Percentiles rank a stretch among this genome's conserved stretches.
Conservation (phyloP, 164 flowering plant species). For the Chloranthus sessilifolius region DNA sequence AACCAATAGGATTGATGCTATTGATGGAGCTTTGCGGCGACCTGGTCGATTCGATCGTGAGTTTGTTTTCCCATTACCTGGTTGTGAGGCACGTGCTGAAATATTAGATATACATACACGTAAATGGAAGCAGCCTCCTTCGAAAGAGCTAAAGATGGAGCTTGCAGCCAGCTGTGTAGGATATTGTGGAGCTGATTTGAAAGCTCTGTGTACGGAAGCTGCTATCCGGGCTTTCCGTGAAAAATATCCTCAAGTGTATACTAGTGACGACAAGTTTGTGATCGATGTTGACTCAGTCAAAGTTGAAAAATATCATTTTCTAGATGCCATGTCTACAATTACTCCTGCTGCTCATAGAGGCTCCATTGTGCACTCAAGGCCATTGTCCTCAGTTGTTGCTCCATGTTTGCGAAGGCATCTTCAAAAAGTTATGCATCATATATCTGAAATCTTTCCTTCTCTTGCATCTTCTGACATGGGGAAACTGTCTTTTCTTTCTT, state of each 20-base stretch:
- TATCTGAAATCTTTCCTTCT: conserved; percentile 74
- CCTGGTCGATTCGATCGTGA: conserved; percentile 99
- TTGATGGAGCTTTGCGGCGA: conserved; percentile 98
- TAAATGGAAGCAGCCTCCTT: conserved; percentile 94
- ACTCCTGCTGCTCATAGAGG: conserved; percentile 99
- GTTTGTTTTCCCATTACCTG: conserved; percentile 94
- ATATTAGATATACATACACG: conserved; percentile 95
- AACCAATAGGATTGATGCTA: conserved; percentile 97
- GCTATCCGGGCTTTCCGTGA: conserved; percentile 99
- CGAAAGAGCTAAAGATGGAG: conserved; percentile 71
- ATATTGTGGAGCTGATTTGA: conserved; percentile 97
- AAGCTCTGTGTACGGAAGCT: conserved; percentile 97
- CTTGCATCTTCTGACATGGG: conserved; percentile 44
- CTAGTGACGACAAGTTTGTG: conserved; percentile 94
- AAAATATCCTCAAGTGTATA: conserved; percentile 97
- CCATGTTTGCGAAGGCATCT: conserved; percentile 83
- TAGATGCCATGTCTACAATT: conserved; percentile 93
- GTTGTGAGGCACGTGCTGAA: conserved; percentile 96
- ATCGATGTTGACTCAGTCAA: conserved; percentile 90
- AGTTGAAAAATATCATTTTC: conserved; percentile 83
- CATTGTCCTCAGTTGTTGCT: conserved; percentile 79
- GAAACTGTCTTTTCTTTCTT: conserved; percentile 70
- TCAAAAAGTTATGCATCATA: conserved; percentile 50
- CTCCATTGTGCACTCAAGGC: conserved; percentile 87
- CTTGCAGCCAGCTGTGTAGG: conserved; percentile 99